Percentiles rank a stretch among this genome's conserved stretches.
Conservation (phyloP, 805 yeast species). For the Nakazawaea pomicola region DNA sequence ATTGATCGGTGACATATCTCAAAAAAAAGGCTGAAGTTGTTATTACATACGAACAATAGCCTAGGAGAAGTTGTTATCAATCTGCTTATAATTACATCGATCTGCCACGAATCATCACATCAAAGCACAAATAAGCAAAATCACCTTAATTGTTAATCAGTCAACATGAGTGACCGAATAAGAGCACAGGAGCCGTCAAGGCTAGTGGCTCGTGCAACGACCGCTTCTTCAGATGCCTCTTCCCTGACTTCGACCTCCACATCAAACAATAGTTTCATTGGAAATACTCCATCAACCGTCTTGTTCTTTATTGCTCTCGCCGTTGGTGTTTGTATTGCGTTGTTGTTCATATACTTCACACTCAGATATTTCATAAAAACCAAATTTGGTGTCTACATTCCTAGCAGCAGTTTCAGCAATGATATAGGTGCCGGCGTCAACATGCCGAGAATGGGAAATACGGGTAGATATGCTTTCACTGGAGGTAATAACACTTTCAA, state of each 20-base stretch:
- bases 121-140: too few species aligned
- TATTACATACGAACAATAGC: too few species aligned
- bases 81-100: too few species aligned
- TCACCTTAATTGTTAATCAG: too few species aligned
- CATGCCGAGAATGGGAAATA: constrained; percentile 6
- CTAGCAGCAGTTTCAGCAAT: constrained; percentile 16
- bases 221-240: neutral
- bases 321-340: constrained; percentile 54
- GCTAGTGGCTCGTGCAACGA: neutral
- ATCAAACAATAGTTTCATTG: constrained; percentile 19
- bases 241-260: neutral
- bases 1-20: too few species aligned
- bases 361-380: constrained; percentile 55
- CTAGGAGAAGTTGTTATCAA: too few species aligned
- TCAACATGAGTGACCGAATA: too few species aligned
- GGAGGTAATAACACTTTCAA: constrained; percentile 3
- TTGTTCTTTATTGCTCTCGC: constrained; percentile 60
- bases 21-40: too few species aligned
- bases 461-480: constrained; percentile 11
- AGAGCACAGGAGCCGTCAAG: too few species aligned
- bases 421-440: neutral
- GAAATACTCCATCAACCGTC: constrained; percentile 55
- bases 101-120: too few species aligned
- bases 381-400: constrained; percentile 47
- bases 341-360: constrained; percentile 54